Percentiles rank a stretch among this genome's conserved stretches.
These are phyloP conservation scores for Paramarasmius palmivorus DNA, from an alignment of 1,284 basidiomycete genomes.

Conservation along the genomic window DNA sequence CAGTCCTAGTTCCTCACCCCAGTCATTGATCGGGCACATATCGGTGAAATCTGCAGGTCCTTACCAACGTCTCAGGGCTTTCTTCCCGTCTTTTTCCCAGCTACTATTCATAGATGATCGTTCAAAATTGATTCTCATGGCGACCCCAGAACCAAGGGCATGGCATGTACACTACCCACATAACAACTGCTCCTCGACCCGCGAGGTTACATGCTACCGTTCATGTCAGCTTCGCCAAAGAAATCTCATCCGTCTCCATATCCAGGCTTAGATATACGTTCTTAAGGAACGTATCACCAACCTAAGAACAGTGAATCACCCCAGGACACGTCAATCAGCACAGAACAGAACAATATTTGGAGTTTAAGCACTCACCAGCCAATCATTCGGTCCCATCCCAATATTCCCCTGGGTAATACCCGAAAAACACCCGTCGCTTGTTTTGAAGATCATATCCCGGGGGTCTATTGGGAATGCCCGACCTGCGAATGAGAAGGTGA, in stretches of 20 bases:
- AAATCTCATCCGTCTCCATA: slow-evolving; percentile 55
- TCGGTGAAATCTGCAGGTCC: no score
- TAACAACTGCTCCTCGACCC: no score
- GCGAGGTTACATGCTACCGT: no score
- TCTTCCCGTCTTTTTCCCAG: no score
- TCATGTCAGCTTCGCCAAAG: slow-evolving; percentile 49
- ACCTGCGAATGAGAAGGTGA: slow-evolving; percentile 70
- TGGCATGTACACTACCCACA: no score
- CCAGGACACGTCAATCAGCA: not conserved
- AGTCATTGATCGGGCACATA: no score
- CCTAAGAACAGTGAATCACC: slow-evolving; percentile 31
- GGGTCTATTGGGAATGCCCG: slow-evolving; percentile 58
- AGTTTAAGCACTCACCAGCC: slow-evolving; percentile 49
- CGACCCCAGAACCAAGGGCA: no score
- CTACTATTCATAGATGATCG: no score
- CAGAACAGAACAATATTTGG: not conserved
- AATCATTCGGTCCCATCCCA: slow-evolving; percentile 47
- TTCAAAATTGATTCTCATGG: no score
- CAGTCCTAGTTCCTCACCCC: no score
- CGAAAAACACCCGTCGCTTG: slow-evolving; percentile 63
- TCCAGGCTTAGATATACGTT: slow-evolving; percentile 70
- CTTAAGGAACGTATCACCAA: slow-evolving; percentile 62
- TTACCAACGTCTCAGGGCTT: no score
- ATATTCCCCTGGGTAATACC: slow-evolving; percentile 63
- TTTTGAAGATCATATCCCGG: slow-evolving; percentile 67